Evolutionary conservation across 805 yeast species (phyloP), one percentile per base, ranked within the genome.

Genomic region (Isabelozyma pseudorhagii): DNA sequence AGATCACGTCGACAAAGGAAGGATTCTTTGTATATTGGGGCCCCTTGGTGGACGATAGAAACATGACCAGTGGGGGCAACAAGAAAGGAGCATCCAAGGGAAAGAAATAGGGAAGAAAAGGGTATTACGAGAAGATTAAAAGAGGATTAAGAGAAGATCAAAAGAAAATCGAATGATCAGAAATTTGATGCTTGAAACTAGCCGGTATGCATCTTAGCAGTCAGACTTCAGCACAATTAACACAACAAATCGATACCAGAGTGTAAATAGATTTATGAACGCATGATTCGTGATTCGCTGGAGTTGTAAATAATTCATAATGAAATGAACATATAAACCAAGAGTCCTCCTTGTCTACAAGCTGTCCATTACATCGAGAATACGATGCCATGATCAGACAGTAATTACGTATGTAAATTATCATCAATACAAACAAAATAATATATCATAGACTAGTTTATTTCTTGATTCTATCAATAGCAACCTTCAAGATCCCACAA

Each of bases 21-120:
- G 99, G 98, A 1, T 94, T 92, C 64, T 94, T 93, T 57, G 97
- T 94, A 0, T 94, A 84, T 67, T 89, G 91, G 74, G 99, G 99
- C 0, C 96, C 96, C 2, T 71, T 93, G 51, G 83, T 86, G 28
- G 92, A 86, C 46, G 78, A 74, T 44, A 57, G 75, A 47, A 59
- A 52, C 40, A 41, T 50, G 42, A 49, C 50, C 8, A 48, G 44
- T 17, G 46, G 50, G 8, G 44, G 54, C n/a, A 40, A 57, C 27
- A 67, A 67, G 44, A 69, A 68, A 42, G 60, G 64, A 2, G 41
- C 59, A 0, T 46, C 60, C 1, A 71, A 70, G 51, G 56, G 58
- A 21, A 64, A 68, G 50, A 64, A 62, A 40, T 40, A 40, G 18
- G 10, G 40, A 13, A 38, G 13, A 17, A 9, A 7, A 21, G 25